Evolutionary conservation across 257 asterid genomes (phyloP).

Genomic region (Paraleonurus japonicus): DNA sequence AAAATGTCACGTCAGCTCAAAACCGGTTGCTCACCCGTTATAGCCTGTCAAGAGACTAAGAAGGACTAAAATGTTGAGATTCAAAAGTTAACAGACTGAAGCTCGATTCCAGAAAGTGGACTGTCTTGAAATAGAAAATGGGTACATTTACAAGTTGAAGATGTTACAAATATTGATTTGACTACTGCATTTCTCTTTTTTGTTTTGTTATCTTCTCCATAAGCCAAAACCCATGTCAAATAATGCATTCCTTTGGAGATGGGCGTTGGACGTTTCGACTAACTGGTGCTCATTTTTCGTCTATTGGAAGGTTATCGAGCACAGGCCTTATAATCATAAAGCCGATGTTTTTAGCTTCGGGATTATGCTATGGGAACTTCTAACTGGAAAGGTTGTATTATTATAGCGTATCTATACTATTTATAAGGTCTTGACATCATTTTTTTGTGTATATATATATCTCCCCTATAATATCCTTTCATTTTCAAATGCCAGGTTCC

Average conservation of each 20-base stretch:
- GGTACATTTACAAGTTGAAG: too few species aligned
- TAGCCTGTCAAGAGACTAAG: too few species aligned
- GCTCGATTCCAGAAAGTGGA: too few species aligned
- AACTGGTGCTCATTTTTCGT: constrained; percentile 15
- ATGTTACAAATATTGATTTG: not conserved
- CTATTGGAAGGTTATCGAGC: constrained; percentile 69
- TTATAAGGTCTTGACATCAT: not conserved
- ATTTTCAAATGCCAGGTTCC: constrained; percentile 57
- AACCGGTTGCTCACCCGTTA: too few species aligned
- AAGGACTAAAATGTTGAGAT: too few species aligned
- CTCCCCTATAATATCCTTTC: constrained; percentile 13
- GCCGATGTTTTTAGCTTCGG: constrained; percentile 89
- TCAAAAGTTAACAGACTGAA: too few species aligned
- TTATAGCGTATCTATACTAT: not conserved
- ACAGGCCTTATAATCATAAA: constrained; percentile 73
- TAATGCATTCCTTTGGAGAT: constrained; percentile 1
- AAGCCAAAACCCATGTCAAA: not conserved
- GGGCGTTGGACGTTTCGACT: not conserved
- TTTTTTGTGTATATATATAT: not conserved
- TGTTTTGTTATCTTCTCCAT: not conserved
- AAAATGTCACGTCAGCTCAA: too few species aligned
- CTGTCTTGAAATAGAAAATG: too few species aligned
- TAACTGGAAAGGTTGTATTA: constrained; percentile 68
- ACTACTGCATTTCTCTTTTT: not conserved
- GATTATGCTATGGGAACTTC: constrained; percentile 77